Percentiles rank a stretch among this genome's conserved stretches.
phyloP scores from a whole-genome alignment of 768 basidiomycete genomes.

The Rhizopogon sp. region DNA sequence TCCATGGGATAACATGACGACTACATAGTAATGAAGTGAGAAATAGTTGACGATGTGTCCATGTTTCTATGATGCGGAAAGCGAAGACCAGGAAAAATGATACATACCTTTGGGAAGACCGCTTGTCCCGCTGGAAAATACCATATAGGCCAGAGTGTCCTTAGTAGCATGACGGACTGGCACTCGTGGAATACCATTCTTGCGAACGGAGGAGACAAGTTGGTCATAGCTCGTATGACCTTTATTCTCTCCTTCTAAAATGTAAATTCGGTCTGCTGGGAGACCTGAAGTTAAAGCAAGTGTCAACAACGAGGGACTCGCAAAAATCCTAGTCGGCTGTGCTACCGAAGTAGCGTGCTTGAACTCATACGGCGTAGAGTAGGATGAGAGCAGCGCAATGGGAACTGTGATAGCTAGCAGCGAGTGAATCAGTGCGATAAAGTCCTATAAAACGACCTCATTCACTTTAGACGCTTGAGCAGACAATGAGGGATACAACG shows the following conservation, averaged over 20 bases:
- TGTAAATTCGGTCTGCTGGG: constrained; percentile 33
- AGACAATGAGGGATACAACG: not conserved
- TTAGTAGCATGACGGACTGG: constrained; percentile 37
- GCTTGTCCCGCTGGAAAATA: constrained; percentile 68
- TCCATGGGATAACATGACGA: constrained; percentile 59
- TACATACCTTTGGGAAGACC: constrained; percentile 58
- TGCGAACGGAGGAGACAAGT: constrained; percentile 33
- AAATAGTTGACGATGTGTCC: not conserved
- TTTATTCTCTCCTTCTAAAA: constrained; percentile 34
- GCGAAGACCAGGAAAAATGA: not conserved
- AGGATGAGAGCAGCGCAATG: constrained; percentile 41
- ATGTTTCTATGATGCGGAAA: not conserved
- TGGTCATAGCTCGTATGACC: constrained; percentile 36
- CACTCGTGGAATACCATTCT: constrained; percentile 30
- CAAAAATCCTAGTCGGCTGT: constrained; percentile 43
- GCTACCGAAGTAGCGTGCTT: constrained; percentile 40
- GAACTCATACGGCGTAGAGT: constrained; percentile 47
- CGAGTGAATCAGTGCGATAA: constrained; percentile 36
- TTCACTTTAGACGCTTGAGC: not conserved
- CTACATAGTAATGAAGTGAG: constrained; percentile 22
- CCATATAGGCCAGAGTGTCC: constrained; percentile 55
- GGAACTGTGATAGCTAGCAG: constrained; percentile 39
- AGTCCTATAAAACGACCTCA: constrained; percentile 34
- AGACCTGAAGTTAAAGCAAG: constrained; percentile 29
- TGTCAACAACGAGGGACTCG: constrained; percentile 33